phyloP scores from a whole-genome alignment of 2,329 filamentous ascomycete genomes.

The Apiospora arundinis region DNA sequence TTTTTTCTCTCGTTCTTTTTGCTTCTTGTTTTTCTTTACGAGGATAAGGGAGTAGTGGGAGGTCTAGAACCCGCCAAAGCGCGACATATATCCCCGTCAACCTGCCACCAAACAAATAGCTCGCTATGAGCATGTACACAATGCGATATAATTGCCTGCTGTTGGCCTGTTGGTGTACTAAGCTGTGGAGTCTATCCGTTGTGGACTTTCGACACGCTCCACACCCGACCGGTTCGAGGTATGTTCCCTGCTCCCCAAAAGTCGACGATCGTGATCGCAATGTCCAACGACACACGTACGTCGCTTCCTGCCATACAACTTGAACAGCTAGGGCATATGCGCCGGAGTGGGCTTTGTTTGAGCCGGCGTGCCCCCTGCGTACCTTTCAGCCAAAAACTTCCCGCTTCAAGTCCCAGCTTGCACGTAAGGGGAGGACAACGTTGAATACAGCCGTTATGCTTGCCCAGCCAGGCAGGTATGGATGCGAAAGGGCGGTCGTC shows the following conservation, averaged over 20 bases:
- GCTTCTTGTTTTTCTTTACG: neutral
- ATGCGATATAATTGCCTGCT: neutral
- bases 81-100: neutral
- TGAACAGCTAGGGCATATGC: neutral
- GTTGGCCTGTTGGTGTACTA: neutral
- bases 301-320: neutral
- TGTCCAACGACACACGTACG: neutral
- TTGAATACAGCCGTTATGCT: neutral
- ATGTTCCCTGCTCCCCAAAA: neutral
- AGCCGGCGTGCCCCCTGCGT: neutral
- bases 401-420: neutral
- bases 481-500: neutral
- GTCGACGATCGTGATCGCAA: slow-evolving; percentile 12
- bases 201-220: neutral
- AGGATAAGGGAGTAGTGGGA: neutral
- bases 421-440: neutral
- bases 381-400: neutral
- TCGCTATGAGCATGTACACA: neutral
- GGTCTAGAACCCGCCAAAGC: slow-evolving; percentile 11
- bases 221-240: neutral
- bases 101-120: neutral
- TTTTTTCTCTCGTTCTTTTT: neutral
- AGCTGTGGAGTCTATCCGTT: slow-evolving; percentile 8
- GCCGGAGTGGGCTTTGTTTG: neutral
- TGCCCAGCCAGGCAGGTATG: neutral